phyloP scores from a whole-genome alignment of 1,284 basidiomycete species.

The Trichosporon asahii region DNA sequence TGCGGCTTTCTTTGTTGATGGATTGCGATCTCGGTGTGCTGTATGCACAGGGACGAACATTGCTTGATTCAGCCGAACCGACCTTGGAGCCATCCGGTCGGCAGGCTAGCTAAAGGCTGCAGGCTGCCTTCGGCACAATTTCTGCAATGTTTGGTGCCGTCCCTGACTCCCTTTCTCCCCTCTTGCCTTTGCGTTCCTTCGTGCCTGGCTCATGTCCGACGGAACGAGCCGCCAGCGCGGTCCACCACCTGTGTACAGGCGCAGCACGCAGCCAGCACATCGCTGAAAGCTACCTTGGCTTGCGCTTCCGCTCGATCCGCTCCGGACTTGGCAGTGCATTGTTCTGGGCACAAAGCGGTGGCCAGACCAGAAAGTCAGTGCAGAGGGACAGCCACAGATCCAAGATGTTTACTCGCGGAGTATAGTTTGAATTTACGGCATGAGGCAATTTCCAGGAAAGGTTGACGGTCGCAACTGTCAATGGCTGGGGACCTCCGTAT shows the following conservation, averaged over 20 bases:
- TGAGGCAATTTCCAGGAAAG: neutral
- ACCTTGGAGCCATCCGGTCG: neutral
- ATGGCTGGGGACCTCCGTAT: neutral
- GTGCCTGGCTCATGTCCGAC: neutral
- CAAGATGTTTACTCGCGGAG: neutral
- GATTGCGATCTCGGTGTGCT: no score
- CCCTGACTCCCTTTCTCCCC: neutral
- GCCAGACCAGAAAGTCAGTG: no score
- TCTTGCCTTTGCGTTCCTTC: neutral
- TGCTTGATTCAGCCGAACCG: neutral
- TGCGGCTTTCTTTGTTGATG: neutral
- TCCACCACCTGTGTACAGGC: neutral
- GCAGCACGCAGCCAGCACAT: neutral
- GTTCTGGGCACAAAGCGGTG: no score
- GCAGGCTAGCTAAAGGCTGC: neutral
- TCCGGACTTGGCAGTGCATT: neutral
- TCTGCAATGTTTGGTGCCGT: slow-evolving; percentile 1
- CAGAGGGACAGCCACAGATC: neutral
- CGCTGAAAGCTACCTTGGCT: no score
- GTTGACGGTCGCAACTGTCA: neutral
- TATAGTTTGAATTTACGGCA: neutral
- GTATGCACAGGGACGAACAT: neutral
- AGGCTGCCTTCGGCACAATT: neutral
- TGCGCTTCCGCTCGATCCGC: neutral
- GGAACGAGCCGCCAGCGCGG: neutral